phyloP scores from a whole-genome alignment of 2,329 filamentous ascomycete genomes.

The Alternaria gansuensis region DNA sequence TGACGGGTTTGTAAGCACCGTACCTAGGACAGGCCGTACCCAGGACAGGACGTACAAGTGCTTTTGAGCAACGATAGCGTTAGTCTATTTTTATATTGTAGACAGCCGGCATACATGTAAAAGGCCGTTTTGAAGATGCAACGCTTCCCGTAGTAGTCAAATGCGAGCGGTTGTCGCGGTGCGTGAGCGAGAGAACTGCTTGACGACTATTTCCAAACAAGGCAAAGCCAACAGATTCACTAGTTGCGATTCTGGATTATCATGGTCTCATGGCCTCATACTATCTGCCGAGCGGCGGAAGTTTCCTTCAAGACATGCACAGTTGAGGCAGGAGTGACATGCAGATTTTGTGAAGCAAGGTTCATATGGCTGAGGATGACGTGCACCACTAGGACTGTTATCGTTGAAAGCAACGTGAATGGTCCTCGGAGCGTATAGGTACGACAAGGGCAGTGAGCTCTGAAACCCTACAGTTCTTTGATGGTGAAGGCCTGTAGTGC shows the following conservation, averaged over 20 bases:
- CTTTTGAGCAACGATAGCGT: background rate
- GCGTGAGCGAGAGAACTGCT: background rate
- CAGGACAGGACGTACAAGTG: background rate
- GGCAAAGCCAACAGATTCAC: background rate
- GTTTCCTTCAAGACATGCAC: background rate
- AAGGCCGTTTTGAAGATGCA: background rate
- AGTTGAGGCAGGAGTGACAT: background rate
- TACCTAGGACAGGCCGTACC: background rate
- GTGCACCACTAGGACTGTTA: background rate
- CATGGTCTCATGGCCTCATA: background rate
- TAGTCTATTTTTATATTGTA: background rate
- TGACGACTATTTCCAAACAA: background rate
- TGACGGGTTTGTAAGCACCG: background rate
- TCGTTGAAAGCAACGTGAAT: background rate
- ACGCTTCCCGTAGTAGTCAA: background rate
- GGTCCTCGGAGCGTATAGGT: background rate
- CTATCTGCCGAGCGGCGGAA: background rate
- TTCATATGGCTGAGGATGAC: background rate
- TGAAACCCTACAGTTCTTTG: background rate
- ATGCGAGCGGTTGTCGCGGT: background rate
- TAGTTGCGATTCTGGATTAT: background rate
- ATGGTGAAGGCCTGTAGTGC: background rate
- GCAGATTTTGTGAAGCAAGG: background rate
- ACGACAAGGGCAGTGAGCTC: background rate
- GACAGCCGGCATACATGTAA: background rate